Base-by-base conservation (phyloP, 148 eudicot genomes). In the Rhododendron vialii region DNA sequence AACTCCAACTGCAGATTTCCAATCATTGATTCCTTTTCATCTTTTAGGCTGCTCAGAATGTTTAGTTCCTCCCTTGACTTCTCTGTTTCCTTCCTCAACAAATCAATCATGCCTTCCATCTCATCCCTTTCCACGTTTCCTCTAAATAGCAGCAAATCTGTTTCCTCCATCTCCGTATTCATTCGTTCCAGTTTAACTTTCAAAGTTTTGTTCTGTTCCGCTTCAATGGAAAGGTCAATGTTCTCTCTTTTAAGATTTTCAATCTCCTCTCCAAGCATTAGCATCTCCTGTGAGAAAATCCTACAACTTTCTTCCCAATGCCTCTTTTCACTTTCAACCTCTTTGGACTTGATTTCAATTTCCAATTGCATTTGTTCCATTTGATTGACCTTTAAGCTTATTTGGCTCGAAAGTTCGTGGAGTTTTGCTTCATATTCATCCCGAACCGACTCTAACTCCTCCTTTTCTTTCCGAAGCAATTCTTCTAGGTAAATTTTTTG, bases 401-500 rank as follows among this genome's bases (percentile, higher is more conserved):
- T 75, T 86, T 94, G 92, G 84, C 83, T 38, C 12, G 86, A 80
- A 45, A 95, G 88, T 45, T 93, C 95, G 4, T 81, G 88, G 80
- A 95, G 53, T 87, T 91, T 90, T 71, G 83, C 91, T 88, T 94
- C 96, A 83, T 94, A 93, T 78, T 87, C 89, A 26, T 84, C 90
- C 80, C 86, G 91, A 26, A 92, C 85, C 5, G 89, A 89, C 75
- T 92, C 82, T 81, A 94, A 87, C 50, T 94, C 96, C 82, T 93
- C 93, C 50, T 89, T 91, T 35, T 92, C 89, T 83, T 92, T 88
- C 87, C 88, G 90, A 59, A 98, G 93, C 89, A 86, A 84, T 76
- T 93, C 96, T 88, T 93, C 94, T n/a, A 98, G 87, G 88, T 86
- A 85, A 57, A 77, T 89, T 87, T 93, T 98, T 80, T 93, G 90